phyloP scores from a whole-genome alignment of 2,329 filamentous ascomycete genomes.

The Fusarium xylarioides region DNA sequence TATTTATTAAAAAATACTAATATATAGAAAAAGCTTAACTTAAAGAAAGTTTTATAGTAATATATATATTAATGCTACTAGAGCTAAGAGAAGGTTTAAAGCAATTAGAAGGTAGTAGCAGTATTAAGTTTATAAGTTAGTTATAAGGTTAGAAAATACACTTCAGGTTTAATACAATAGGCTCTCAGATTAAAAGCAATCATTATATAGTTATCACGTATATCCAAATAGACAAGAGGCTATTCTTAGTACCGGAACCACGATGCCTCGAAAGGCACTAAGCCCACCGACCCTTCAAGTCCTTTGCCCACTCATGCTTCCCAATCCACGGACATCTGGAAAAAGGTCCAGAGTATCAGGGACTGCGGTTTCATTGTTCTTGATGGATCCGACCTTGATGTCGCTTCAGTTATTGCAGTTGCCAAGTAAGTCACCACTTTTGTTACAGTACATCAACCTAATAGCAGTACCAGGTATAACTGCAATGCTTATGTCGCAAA shows the following conservation, averaged over 20 bases:
- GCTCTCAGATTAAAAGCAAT: too few species aligned
- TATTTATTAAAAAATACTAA: too few species aligned
- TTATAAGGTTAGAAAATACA: too few species aligned
- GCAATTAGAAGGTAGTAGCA: too few species aligned
- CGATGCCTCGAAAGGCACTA: background rate
- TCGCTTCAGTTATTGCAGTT: background rate
- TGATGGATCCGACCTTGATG: background rate
- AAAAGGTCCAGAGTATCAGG: background rate
- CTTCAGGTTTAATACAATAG: too few species aligned
- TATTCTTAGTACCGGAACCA: fast-evolving
- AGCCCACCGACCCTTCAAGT: fast-evolving
- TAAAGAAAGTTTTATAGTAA: too few species aligned
- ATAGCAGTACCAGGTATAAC: background rate
- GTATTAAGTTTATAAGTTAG: too few species aligned
- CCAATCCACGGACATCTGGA: background rate
- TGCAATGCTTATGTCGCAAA: fast-evolving
- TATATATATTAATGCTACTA: too few species aligned
- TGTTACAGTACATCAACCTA: fast-evolving
- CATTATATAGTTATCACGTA: too few species aligned
- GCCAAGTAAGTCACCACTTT: background rate
- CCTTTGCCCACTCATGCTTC: fast-evolving
- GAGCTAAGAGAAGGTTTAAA: too few species aligned
- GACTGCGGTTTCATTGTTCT: fast-evolving
- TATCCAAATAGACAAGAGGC: too few species aligned
- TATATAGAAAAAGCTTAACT: too few species aligned